Percentiles rank a stretch among this genome's conserved stretches.
Evolutionary conservation across 2,329 filamentous ascomycete species (phyloP).

Genomic region (Phialemoniopsis sp.): DNA sequence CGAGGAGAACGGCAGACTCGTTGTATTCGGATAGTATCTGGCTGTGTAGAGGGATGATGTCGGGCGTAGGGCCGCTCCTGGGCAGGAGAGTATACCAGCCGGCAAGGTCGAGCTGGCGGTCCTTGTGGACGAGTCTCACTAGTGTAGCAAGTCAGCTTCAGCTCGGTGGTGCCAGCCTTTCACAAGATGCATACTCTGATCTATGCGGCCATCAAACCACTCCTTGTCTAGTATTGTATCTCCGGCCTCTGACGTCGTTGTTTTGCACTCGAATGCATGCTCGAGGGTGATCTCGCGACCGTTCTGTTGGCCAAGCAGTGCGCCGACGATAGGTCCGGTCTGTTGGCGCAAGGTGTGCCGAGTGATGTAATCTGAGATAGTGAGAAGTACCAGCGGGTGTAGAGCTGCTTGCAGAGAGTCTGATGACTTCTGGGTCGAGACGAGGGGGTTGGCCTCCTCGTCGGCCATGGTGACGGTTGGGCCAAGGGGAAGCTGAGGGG

Average conservation of each 20-base stretch:
- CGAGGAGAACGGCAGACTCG: slow-evolving; percentile 81
- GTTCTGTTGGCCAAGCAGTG: slow-evolving; percentile 86
- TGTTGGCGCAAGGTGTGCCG: slow-evolving; percentile 78
- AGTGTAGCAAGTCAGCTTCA: slow-evolving; percentile 3
- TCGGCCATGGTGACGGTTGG: slow-evolving; percentile 43
- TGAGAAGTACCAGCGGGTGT: slow-evolving; percentile 91
- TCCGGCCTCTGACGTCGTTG: slow-evolving; percentile 43
- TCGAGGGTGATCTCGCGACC: slow-evolving; percentile 89
- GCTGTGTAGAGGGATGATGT: slow-evolving; percentile 69
- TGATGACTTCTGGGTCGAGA: slow-evolving; percentile 63
- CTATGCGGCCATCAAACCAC: slow-evolving; percentile 75
- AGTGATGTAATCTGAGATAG: slow-evolving; percentile 94
- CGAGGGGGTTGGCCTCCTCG: slow-evolving; percentile 45
- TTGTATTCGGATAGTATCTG: slow-evolving; percentile 73
- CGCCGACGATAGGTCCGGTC: slow-evolving; percentile 74
- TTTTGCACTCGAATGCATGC: slow-evolving; percentile 82
- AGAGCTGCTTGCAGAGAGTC: slow-evolving; percentile 80
- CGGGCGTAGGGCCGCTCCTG: slow-evolving; percentile 63
- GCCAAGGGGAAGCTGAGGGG: not conserved
- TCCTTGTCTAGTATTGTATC: slow-evolving; percentile 58
- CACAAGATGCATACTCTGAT: slow-evolving; percentile 67
- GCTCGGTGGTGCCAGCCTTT: not conserved
- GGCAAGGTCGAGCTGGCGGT: slow-evolving; percentile 77
- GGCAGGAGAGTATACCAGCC: slow-evolving; percentile 87
- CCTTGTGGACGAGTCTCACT: slow-evolving; percentile 89